A percentile compares a stretch with the other conserved stretches of the same genome.
Evolutionary conservation across 2,329 filamentous ascomycete genomes (phyloP).

Genomic region (Clarireedia paspali): DNA sequence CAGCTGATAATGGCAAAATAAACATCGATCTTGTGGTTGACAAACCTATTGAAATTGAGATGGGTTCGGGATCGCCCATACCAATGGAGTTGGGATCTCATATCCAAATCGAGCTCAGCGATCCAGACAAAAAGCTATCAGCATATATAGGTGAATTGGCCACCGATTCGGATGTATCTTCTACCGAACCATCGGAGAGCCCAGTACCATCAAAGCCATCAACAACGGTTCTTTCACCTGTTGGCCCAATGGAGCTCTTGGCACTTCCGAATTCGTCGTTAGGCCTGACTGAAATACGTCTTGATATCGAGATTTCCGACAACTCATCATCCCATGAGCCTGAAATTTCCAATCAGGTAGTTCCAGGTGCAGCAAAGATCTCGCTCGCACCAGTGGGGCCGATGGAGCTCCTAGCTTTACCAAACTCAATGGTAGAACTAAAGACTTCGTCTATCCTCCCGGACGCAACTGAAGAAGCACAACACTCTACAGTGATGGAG

Average conservation of each 20-base stretch:
- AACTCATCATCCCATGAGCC: not conserved
- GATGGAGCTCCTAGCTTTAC: conserved; percentile 42
- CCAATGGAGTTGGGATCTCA: not conserved
- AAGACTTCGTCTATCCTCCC: not conserved
- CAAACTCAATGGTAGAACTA: conserved; percentile 33
- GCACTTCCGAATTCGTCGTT: conserved; percentile 41
- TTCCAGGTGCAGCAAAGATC: conserved; percentile 25
- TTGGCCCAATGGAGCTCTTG: conserved; percentile 36
- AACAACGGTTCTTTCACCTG: conserved; percentile 7
- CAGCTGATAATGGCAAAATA: not conserved
- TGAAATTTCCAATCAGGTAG: not conserved
- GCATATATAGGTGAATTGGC: not conserved
- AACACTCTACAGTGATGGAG: too few relatives aligned
- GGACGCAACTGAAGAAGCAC: too few relatives aligned
- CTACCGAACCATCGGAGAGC: not conserved
- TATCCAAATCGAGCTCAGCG: not conserved
- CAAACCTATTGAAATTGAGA: not conserved
- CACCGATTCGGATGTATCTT: not conserved
- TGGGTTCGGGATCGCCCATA: not conserved
- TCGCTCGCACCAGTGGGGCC: conserved; percentile 19
- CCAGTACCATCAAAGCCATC: not conserved
- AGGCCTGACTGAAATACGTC: not conserved
- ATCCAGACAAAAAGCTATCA: not conserved
- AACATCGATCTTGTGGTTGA: not conserved
- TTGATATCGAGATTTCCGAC: not conserved